Evolutionary conservation across 768 basidiomycete genomes (phyloP).

Genomic region (Mycena albidolilacea): DNA sequence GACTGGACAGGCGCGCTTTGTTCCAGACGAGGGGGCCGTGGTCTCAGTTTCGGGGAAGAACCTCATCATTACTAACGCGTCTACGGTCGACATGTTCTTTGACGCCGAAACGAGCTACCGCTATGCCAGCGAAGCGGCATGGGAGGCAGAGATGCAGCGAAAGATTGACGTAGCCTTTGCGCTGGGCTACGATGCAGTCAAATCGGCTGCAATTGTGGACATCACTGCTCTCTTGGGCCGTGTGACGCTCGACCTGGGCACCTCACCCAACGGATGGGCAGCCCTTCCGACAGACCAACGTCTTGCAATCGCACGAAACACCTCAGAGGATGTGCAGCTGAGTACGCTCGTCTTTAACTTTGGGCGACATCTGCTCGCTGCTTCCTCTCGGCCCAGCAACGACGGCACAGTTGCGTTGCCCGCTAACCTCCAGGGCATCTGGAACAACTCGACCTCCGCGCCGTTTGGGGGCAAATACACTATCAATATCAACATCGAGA

Average conservation of each 20-base stretch:
- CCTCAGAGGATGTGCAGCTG: slow-evolving; percentile 19
- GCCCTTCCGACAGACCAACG: slow-evolving; percentile 17
- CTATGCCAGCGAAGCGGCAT: slow-evolving; percentile 16
- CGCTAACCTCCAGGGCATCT: slow-evolving; percentile 24
- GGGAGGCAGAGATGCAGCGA: slow-evolving; percentile 25
- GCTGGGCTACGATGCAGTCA: slow-evolving; percentile 17
- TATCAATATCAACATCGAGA: slow-evolving; percentile 27
- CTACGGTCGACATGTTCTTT: slow-evolving; percentile 27
- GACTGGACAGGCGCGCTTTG: slow-evolving; percentile 26
- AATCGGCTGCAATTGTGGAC: slow-evolving; percentile 20
- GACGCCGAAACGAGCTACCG: slow-evolving; percentile 26
- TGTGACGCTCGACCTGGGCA: neutral
- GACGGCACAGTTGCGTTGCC: slow-evolving; percentile 21
- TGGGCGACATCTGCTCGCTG: slow-evolving; percentile 22
- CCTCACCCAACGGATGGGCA: slow-evolving; percentile 5
- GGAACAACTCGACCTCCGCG: slow-evolving; percentile 14
- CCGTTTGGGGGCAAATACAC: slow-evolving; percentile 23
- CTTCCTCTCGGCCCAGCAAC: slow-evolving; percentile 22
- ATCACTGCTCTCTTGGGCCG: slow-evolving; percentile 5
- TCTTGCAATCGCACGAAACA: slow-evolving; percentile 11
- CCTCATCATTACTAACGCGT: slow-evolving; percentile 21
- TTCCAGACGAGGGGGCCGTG: slow-evolving; percentile 12
- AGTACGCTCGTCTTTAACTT: slow-evolving; percentile 25
- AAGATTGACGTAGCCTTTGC: slow-evolving; percentile 16
- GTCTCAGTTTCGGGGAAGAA: slow-evolving; percentile 11